phyloP scores from a whole-genome alignment of 371 early-diverging fungal species.

The Rhizopus microsporus region DNA sequence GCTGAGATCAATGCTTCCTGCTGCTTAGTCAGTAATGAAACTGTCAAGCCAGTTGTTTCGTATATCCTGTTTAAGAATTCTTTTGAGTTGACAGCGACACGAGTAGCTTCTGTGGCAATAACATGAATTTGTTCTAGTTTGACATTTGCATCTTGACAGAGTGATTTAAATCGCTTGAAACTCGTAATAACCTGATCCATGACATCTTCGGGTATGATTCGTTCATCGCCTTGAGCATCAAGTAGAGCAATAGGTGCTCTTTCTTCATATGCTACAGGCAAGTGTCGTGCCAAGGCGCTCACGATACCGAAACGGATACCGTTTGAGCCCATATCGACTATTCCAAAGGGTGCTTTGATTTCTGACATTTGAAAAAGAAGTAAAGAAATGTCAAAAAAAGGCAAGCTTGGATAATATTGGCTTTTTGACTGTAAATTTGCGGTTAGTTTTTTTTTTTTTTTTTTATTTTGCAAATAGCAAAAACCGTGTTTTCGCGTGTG shows the following conservation, averaged over 20 bases:
- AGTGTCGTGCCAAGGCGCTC: slow-evolving; percentile 54
- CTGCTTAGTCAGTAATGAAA: slow-evolving; percentile 51
- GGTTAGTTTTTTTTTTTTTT: no score
- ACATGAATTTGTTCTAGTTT: slow-evolving; percentile 43
- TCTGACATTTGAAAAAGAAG: background rate
- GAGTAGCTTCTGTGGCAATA: slow-evolving; percentile 67
- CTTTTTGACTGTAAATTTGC: no score
- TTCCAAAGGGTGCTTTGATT: slow-evolving; percentile 52
- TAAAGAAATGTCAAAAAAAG: background rate
- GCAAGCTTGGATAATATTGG: background rate
- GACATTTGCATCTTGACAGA: slow-evolving; percentile 53
- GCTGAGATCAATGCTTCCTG: slow-evolving; percentile 65
- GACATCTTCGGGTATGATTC: slow-evolving; percentile 49
- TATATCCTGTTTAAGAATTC: slow-evolving; percentile 52
- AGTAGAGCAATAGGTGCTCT: slow-evolving; percentile 63
- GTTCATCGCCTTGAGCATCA: slow-evolving; percentile 54
- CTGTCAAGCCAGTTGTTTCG: slow-evolving; percentile 54
- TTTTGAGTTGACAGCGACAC: slow-evolving; percentile 55
- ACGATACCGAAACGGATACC: slow-evolving; percentile 70
- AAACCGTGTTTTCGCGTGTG: no score
- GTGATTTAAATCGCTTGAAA: slow-evolving; percentile 55
- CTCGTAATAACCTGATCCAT: slow-evolving; percentile 56
- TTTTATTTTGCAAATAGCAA: no score
- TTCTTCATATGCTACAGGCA: slow-evolving; percentile 67
- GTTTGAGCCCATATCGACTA: slow-evolving; percentile 73